A percentile compares a stretch with the other conserved stretches of the same genome.
Evolutionary conservation across 2,329 filamentous ascomycete genomes (phyloP).

Genomic region (Microsporum ferrugineum): DNA sequence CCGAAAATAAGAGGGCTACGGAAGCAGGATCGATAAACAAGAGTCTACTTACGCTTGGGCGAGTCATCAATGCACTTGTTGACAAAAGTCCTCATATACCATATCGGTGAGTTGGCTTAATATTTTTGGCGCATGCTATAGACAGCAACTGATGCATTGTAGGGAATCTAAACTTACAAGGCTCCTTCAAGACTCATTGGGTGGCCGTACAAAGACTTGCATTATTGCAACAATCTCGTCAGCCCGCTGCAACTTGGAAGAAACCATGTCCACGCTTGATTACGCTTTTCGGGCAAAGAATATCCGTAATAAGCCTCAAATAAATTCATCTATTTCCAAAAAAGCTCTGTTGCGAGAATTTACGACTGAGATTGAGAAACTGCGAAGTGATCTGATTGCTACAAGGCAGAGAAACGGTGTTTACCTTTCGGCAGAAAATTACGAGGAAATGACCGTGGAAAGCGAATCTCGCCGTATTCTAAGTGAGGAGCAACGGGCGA

Average conservation of each 20-base stretch:
- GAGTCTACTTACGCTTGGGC: constrained; percentile 82
- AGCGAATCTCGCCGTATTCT: constrained; percentile 87
- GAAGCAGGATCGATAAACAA: constrained; percentile 98
- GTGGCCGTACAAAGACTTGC: constrained; percentile 91
- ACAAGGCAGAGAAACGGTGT: constrained; percentile 91
- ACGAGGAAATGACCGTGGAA: constrained; percentile 81
- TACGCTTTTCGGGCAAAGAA: constrained; percentile 98
- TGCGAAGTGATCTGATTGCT: constrained; percentile 87
- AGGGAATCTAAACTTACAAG: constrained; percentile 93
- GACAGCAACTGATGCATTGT: not conserved
- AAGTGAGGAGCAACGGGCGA: constrained; percentile 81
- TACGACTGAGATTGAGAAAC: constrained; percentile 80
- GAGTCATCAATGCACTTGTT: constrained; percentile 94
- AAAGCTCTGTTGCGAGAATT: constrained; percentile 86
- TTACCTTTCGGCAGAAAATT: constrained; percentile 77
- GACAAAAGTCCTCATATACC: constrained; percentile 85
- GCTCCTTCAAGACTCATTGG: constrained; percentile 88
- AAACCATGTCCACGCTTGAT: constrained; percentile 95
- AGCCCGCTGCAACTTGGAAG: constrained; percentile 87
- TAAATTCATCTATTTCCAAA: constrained; percentile 86
- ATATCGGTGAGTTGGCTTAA: constrained; percentile 34
- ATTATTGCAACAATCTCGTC: constrained; percentile 96
- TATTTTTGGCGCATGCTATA: not conserved
- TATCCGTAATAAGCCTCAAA: constrained; percentile 92
- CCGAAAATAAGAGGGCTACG: constrained; percentile 92